Base-by-base conservation (phyloP, 768 basidiomycete species). In the Russula lepida region DNA sequence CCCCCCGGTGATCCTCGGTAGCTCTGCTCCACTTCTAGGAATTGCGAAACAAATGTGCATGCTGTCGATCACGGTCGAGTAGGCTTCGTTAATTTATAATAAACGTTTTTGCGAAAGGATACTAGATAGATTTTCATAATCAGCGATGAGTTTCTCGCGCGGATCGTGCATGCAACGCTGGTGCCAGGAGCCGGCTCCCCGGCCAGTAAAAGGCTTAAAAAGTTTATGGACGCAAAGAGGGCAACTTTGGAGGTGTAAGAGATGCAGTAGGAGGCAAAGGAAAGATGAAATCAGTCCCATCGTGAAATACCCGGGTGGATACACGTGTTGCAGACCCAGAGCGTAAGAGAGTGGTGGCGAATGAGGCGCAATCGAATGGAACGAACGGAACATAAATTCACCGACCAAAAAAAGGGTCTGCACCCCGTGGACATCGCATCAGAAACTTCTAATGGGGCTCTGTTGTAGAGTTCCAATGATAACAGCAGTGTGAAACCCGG, bases 171-270 rank as follows among this genome's bases (percentile, higher is more conserved):
- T n/a, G 19, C 50, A 51, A 50, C n/a, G 1, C 1, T 11, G 5
- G 50, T 46, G 25, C 56, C 50, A 35, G 17, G 15, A 30, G 50
- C 60, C 60, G 44, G 56, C 56, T 62, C 50, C 19, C 6, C 32
- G 60, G 60, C 60, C 60, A 9, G 13, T 25, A 2, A 25, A 8
- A 25, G 12, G 21, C 44, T 41, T 44, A 37, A 37, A 21, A n/a
- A 11, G 46, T 15, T 47, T 27, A 13, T 6, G 2, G 46, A 0
- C 23, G 13, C 6, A 25, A 27, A 27, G 48, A 25, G 4, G 43
- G 2, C 11, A 0, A n/a, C 43, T 44, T 15, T 27, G 27, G 13
- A 27, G 9, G 19, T 54, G 25, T 3, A 28, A 27, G 19, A 13
- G n/a, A 28, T n/a, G 11, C 32, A 37, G 13, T 15, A 9, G 6